phyloP scores from a whole-genome alignment of 2,329 filamentous ascomycete genomes.

The Hysterium pulicare region DNA sequence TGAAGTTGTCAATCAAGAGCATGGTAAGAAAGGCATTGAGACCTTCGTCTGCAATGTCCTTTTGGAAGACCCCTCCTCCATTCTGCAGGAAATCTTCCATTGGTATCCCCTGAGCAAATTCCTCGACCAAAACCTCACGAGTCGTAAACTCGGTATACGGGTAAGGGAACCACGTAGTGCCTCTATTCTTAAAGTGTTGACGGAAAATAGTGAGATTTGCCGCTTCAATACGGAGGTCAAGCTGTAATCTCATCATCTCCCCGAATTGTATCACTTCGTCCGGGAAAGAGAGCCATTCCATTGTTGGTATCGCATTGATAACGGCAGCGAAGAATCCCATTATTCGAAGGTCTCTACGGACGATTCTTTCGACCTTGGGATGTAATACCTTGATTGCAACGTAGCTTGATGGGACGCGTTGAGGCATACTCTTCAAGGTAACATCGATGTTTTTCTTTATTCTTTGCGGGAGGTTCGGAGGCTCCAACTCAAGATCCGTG shows the following conservation, averaged over 20 bases:
- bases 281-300: conserved; percentile 94
- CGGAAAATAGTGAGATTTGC: conserved; percentile 87
- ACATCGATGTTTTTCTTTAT: conserved; percentile 80
- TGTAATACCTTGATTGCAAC: conserved; percentile 96
- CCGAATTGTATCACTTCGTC: conserved; percentile 93
- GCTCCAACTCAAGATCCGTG: conserved; percentile 50
- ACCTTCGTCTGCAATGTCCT: conserved; percentile 91
- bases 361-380: conserved; percentile 82
- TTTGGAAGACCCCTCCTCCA: conserved; percentile 87
- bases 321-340: conserved; percentile 87
- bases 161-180: conserved; percentile 95
- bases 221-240: conserved; percentile 91
- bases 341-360: conserved; percentile 86
- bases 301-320: conserved; percentile 85
- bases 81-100: conserved; percentile 86
- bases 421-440: conserved; percentile 80
- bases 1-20: conserved; percentile 95
- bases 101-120: conserved; percentile 93
- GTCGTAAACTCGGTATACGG: conserved; percentile 92
- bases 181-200: conserved; percentile 81
- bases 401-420: conserved; percentile 82
- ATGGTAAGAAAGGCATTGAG: conserved; percentile 95
- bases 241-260: conserved; percentile 97
- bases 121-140: conserved; percentile 86
- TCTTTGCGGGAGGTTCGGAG: conserved; percentile 61